phyloP scores from a whole-genome alignment of 106 monocot species.

The Dendrobium chrysotoxum region DNA sequence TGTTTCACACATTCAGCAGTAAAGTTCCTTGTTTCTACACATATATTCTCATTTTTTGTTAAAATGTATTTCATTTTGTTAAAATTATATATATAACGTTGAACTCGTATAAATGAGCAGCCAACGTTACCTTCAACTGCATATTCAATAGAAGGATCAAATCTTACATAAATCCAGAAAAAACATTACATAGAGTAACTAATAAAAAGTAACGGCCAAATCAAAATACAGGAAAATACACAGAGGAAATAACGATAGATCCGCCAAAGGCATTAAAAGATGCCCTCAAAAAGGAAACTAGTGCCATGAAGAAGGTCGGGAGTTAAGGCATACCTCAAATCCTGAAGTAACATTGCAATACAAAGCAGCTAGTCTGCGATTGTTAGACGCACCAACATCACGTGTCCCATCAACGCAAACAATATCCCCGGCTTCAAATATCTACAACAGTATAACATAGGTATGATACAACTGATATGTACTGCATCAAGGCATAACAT shows the following conservation, averaged over 20 bases:
- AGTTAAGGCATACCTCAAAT: slow-evolving; percentile 55
- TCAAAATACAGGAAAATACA: neutral
- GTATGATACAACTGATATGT: neutral
- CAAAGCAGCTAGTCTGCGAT: slow-evolving; percentile 70
- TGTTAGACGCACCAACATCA: slow-evolving; percentile 93
- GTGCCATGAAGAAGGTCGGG: no score
- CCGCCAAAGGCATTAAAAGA: neutral
- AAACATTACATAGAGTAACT: no score
- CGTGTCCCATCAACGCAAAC: slow-evolving; percentile 40
- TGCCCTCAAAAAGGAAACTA: neutral
- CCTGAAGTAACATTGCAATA: slow-evolving; percentile 69
- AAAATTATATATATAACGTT: no score
- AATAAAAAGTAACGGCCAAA: no score
- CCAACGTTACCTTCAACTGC: no score
- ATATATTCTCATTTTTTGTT: no score
- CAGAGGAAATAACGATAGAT: neutral
- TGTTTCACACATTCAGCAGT: no score
- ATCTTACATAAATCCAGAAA: no score
- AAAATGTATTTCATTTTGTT: no score
- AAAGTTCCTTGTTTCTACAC: no score
- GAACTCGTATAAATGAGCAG: no score
- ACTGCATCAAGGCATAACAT: neutral
- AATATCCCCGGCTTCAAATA: slow-evolving; percentile 99
- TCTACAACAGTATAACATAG: slow-evolving; percentile 31
- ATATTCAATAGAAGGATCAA: no score